A percentile compares a stretch with the other conserved stretches of the same genome.
Evolutionary conservation across 2,329 filamentous ascomycete genomes (phyloP).

Genomic region (Neonectria punicea): DNA sequence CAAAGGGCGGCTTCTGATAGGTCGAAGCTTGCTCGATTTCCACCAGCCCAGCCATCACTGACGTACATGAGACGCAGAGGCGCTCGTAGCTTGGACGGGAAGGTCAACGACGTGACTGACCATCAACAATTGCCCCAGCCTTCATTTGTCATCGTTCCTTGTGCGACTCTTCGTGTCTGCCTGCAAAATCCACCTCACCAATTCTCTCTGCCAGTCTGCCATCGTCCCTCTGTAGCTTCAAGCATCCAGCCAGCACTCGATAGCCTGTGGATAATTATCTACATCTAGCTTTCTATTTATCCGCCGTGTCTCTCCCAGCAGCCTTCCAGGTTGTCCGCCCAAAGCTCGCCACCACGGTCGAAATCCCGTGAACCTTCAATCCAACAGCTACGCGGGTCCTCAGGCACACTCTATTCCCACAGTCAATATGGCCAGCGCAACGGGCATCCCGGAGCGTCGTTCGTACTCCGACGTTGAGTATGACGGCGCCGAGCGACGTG

Average conservation of each 20-base stretch:
- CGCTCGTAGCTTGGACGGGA: neutral
- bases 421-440: slow-evolving; percentile 72
- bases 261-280: neutral
- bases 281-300: neutral
- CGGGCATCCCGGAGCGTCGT: slow-evolving; percentile 69
- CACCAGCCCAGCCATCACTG: slow-evolving; percentile 30
- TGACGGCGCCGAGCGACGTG: slow-evolving; percentile 43
- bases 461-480: slow-evolving; percentile 39
- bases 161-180: neutral
- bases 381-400: neutral
- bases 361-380: neutral
- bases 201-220: neutral
- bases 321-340: neutral
- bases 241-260: neutral
- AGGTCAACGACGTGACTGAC: neutral
- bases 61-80: slow-evolving; percentile 25
- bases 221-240: neutral
- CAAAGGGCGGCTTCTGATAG: slow-evolving; percentile 41
- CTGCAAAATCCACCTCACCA: neutral
- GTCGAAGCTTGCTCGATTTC: slow-evolving; percentile 24
- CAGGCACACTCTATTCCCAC: neutral
- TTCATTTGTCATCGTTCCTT: slow-evolving; percentile 1
- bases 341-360: neutral
- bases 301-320: neutral
- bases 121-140: neutral